Evolutionary conservation across 345 rosid genomes (phyloP), one percentile per base, ranked within the genome.

Genomic region (Zanthoxylum bungeanum): DNA sequence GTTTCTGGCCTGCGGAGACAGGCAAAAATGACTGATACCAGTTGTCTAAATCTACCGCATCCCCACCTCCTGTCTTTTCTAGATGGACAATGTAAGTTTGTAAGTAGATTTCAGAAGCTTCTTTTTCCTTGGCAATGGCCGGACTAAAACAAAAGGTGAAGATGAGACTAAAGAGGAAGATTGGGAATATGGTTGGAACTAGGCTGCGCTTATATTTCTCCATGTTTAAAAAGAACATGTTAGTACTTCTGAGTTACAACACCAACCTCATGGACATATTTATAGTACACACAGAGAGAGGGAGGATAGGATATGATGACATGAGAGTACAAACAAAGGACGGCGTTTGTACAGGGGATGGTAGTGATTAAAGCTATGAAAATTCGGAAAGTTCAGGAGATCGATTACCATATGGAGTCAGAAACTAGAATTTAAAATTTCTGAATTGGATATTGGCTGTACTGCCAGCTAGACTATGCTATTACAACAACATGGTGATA

Each of bases 1-100:
- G 46, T 24, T 64, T 68, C 36, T 72, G 64, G 55, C 47, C 27
- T 9, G 74, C 40, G 30, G 65, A 55, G 8, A 5, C 70, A 4
- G 86, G 85, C 66, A 82, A 72, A 61, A 80, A 78, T 14, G 86
- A 78, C 34, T 67, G 44, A 44, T 85, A 82, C 81, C 78, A 78
- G 67, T 62, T 42, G 14, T 78, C 75, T 9, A 69, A 40, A 58
- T 69, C 76, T 2, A 39, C 46, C 3, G 47, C 53, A n/a, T 66
- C 6, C 8, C 16, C 55, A 6, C 21, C 75, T 6, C 72, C 68
- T 36, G 83, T 77, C 31, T 78, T 72, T 40, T 60, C 28, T 2
- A 85, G 60, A 31, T 65, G 70, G 39, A 82, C 80, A 62, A 85
- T 74, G 71, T 80, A 85, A 7, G 81, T 80, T 59, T 72, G 24